Conservation (phyloP, 805 yeast species). For the Schizosaccharomyces japonicus region DNA sequence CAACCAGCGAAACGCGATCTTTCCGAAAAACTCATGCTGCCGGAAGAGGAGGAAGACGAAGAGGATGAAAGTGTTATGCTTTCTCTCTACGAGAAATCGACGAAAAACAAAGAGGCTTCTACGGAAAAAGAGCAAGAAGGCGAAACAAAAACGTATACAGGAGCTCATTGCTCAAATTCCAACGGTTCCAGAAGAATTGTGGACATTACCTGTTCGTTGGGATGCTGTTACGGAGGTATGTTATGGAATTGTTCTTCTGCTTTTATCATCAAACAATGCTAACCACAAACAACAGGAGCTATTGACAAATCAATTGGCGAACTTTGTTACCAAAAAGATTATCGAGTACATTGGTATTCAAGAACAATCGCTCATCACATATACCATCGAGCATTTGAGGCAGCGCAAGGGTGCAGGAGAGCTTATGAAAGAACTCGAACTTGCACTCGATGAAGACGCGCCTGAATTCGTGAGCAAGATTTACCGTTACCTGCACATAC, state of each 20-base stretch:
- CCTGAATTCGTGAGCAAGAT: conserved; percentile 12
- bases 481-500: conserved; percentile 6
- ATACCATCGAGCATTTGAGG: conserved; percentile 13
- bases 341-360: conserved; percentile 15
- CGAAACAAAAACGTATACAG: not conserved
- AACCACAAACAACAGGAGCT: not conserved
- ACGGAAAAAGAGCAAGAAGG: not conserved
- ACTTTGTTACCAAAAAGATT: conserved; percentile 12
- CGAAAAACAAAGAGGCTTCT: not conserved
- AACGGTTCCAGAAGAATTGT: conserved; percentile 9
- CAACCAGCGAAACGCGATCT: not conserved
- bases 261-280: not conserved
- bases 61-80: not conserved
- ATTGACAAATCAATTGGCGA: conserved; percentile 5
- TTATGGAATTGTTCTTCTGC: not conserved
- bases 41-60: conserved; percentile 4
- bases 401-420: conserved; percentile 12
- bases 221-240: conserved; percentile 9
- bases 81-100: too few species aligned
- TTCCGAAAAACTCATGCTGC: not conserved
- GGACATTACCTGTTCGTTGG: conserved; percentile 13
- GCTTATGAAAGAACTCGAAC: conserved; percentile 14
- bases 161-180: conserved; percentile 9
- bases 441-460: conserved; percentile 24
- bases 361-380: conserved; percentile 16